Conservation (phyloP, 2,329 filamentous ascomycete genomes). For the Colletotrichum musicola region DNA sequence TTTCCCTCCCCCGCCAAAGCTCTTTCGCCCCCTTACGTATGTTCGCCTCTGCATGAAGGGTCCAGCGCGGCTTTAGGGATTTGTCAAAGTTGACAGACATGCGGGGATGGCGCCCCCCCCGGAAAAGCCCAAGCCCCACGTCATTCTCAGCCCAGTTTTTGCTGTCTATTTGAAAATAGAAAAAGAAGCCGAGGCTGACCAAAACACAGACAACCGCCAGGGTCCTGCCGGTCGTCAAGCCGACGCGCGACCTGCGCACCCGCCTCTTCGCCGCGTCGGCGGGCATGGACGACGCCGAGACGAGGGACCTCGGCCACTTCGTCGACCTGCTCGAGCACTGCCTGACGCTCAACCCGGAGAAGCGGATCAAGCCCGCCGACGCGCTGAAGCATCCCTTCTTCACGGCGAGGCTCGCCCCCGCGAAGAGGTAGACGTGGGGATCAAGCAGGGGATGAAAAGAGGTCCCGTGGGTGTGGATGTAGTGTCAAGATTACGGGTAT, state of each 20-base stretch:
- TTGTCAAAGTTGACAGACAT: conserved; percentile 25
- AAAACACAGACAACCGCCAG: conserved; percentile 72
- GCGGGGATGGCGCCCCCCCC: neutral
- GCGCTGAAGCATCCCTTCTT: conserved; percentile 94
- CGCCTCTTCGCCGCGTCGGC: conserved; percentile 80
- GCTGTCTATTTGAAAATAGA: conserved; percentile 28
- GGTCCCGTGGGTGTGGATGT: neutral
- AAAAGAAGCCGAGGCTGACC: conserved; percentile 33
- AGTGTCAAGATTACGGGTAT: too few species aligned
- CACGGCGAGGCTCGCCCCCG: conserved; percentile 53
- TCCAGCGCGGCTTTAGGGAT: conserved; percentile 14
- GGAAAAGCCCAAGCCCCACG: neutral
- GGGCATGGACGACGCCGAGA: conserved; percentile 79
- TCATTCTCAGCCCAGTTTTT: neutral
- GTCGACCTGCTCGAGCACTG: conserved; percentile 90
- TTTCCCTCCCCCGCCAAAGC: neutral
- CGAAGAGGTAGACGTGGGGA: conserved; percentile 40
- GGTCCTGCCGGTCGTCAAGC: conserved; percentile 78
- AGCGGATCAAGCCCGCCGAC: conserved; percentile 87
- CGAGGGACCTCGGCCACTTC: conserved; percentile 84
- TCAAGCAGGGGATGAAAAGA: neutral
- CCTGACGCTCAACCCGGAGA: conserved; percentile 90
- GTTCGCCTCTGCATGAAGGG: conserved; percentile 24
- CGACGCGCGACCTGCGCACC: conserved; percentile 84
- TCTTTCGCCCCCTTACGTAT: neutral